Percentiles rank a stretch among this genome's conserved stretches.
Conservation (phyloP, 768 basidiomycete species). For the Pleurotus salmoneostramineus region DNA sequence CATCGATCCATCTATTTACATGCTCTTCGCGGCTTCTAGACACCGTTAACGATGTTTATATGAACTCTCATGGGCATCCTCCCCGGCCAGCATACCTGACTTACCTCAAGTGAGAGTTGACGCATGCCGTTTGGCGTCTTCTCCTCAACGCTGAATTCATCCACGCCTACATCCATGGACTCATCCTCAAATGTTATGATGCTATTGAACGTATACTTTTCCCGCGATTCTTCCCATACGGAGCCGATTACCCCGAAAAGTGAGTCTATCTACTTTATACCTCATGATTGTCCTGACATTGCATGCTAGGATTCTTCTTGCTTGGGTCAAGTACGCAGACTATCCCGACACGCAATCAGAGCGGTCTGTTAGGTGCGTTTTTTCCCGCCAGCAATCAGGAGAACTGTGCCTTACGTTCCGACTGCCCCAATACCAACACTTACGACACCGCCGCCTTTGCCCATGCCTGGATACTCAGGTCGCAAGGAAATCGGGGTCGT, state of each 20-base stretch:
- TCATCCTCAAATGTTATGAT: slow-evolving; percentile 22
- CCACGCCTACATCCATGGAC: slow-evolving; percentile 18
- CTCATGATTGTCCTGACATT: too few relatives aligned
- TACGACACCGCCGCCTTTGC: background rate
- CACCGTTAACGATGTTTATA: slow-evolving; percentile 17
- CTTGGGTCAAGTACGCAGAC: too few relatives aligned
- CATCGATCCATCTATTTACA: background rate
- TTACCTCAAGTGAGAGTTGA: slow-evolving; percentile 20
- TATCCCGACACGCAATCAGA: too few relatives aligned
- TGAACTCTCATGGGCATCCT: background rate
- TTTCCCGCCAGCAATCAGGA: too few relatives aligned
- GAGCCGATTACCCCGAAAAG: slow-evolving; percentile 29
- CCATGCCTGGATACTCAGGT: slow-evolving; percentile 34
- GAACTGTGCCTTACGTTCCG: too few relatives aligned
- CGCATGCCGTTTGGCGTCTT: slow-evolving; percentile 21
- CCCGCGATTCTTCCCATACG: slow-evolving; percentile 24
- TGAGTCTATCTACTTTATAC: background rate
- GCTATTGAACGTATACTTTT: slow-evolving; percentile 18
- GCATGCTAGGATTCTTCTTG: too few relatives aligned
- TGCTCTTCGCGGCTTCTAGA: slow-evolving; percentile 17
- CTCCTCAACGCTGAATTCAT: slow-evolving; percentile 20
- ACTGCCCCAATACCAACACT: too few relatives aligned
- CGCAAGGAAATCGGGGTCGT: slow-evolving; percentile 98
- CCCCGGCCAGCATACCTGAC: slow-evolving; percentile 13
- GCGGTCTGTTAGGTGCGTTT: too few relatives aligned